Base-by-base conservation (phyloP, 2,329 filamentous ascomycete species). In the Stylonectria norvegica region DNA sequence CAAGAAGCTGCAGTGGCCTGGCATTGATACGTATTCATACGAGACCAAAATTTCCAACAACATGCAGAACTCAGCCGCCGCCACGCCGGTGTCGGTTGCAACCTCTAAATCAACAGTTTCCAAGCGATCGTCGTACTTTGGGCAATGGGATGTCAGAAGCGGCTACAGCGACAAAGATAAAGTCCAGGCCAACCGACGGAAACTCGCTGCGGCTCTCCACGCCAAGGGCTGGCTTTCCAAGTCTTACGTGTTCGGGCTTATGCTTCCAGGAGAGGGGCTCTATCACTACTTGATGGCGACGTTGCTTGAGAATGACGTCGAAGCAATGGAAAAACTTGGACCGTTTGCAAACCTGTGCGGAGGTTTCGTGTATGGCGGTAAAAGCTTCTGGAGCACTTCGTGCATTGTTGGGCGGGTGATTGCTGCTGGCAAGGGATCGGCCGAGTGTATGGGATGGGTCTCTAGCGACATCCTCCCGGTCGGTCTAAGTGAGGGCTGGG, bases 371-470 rank as follows among this genome's bases (percentile, higher is more conserved):
- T 84, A 83, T 53, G 63, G 61, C 4, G 72, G 72, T 2, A 81
- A 78, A 65, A 85, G 79, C 46, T 85, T 84, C 58, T 85, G 81
- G 81, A 85, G 80, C 60, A 83, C 77, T 2, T 71, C 75, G 10
- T 84, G 80, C 55, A 70, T 85, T 29, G 74, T 85, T 8, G 81
- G 81, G 4, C 75, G 79, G 19, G 79, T 85, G 3, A 64, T 85
- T 22, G 80, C 80, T 20, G 80, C 79, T 19, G 76, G 78, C 6
- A 73, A 73, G 38, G 79, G 79, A 3, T 75, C 79, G 12, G 73
- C 73, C 0, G 81, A 85, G 56, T 81, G 81, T 56, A 79, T 85
- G 78, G 81, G 81, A 36, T 83, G 81, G 81, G 69, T 85, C 38
- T 82, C 79, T 9, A 81, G 75, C 20, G 75, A 80, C 38, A 69